phyloP scores from a whole-genome alignment of 2,329 filamentous ascomycete species.

The Xylogone sp. region DNA sequence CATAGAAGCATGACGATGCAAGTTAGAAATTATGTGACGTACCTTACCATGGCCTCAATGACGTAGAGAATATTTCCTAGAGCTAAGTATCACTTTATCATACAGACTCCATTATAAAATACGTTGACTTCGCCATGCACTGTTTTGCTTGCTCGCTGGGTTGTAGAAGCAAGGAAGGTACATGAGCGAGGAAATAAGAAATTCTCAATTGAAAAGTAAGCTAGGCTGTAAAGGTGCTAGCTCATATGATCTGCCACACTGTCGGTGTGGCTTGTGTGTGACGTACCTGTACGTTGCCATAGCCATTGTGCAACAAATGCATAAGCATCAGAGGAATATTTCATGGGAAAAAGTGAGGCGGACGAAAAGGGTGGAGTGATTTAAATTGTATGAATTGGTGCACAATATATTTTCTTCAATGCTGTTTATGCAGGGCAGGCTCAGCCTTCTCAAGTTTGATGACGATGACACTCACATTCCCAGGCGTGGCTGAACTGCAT shows the following conservation, averaged over 20 bases:
- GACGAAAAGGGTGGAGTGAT: not conserved
- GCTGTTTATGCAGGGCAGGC: not conserved
- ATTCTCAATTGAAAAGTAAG: too few relatives aligned
- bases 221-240: too few relatives aligned
- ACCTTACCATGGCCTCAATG: not conserved
- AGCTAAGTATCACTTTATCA: too few relatives aligned
- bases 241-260: too few relatives aligned
- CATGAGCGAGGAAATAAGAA: too few relatives aligned
- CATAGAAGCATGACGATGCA: conserved; percentile 44
- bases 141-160: too few relatives aligned
- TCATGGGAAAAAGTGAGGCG: not conserved
- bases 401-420: not conserved
- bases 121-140: too few relatives aligned
- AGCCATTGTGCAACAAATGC: conserved; percentile 3
- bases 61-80: too few relatives aligned
- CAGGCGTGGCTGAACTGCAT: conserved; percentile 3
- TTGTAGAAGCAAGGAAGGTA: too few relatives aligned
- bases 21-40: conserved; percentile 1
- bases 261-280: too few relatives aligned
- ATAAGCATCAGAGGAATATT: not conserved
- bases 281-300: not conserved
- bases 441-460: not conserved
- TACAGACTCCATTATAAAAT: too few relatives aligned
- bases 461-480: not conserved
- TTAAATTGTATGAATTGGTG: not conserved